A percentile compares a stretch with the other conserved stretches of the same genome.
Conservation (phyloP, 164 flowering plant species). For the Vitis amurensis region DNA sequence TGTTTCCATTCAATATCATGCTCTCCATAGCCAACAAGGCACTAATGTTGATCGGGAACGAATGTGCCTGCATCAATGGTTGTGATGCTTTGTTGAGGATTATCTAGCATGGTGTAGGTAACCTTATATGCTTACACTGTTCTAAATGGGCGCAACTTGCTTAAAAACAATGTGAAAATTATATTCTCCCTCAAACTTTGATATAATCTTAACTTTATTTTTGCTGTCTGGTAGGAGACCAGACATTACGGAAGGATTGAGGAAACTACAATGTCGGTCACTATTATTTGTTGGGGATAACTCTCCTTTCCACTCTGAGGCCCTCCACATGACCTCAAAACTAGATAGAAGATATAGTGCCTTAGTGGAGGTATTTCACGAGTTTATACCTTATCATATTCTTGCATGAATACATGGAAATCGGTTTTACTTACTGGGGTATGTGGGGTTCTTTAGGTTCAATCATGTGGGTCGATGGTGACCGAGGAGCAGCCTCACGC, state of each 20-base stretch:
- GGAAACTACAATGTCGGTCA: conserved; percentile 68
- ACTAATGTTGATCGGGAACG: no score
- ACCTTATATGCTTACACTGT: no score
- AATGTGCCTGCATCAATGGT: no score
- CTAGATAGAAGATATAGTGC: conserved; percentile 78
- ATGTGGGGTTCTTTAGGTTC: conserved; percentile 29
- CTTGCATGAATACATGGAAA: neutral
- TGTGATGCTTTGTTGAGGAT: no score
- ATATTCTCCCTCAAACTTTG: neutral
- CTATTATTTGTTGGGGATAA: conserved; percentile 84
- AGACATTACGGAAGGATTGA: conserved; percentile 69
- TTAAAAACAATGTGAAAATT: no score
- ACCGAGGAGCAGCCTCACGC: conserved; percentile 64
- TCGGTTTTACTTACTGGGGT: neutral
- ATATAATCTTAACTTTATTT: conserved; percentile 4
- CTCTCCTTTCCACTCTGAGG: conserved; percentile 79
- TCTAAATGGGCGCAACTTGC: no score
- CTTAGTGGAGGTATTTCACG: conserved; percentile 71
- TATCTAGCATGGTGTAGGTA: no score
- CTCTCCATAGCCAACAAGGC: no score
- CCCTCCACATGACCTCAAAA: conserved; percentile 70
- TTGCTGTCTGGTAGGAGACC: conserved; percentile 52
- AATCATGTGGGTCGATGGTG: conserved; percentile 54
- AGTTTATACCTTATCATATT: neutral
- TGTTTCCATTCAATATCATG: no score